phyloP scores from a whole-genome alignment of 2,329 filamentous ascomycete genomes.

The Aureobasidium pullulans region DNA sequence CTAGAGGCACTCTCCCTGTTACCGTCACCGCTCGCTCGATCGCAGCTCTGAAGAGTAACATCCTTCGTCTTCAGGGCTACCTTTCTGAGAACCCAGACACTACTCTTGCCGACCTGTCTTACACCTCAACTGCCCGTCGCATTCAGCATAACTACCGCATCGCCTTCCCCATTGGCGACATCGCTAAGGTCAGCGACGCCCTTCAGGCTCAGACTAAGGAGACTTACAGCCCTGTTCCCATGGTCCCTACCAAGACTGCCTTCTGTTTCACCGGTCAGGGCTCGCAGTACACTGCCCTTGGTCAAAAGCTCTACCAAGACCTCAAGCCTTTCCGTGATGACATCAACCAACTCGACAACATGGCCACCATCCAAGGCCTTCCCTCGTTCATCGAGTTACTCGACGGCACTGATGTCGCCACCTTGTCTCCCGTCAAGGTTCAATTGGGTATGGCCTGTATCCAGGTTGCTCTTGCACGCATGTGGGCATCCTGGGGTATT shows the following conservation, averaged over 20 bases:
- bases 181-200: slow-evolving; percentile 38
- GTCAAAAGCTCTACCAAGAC: slow-evolving; percentile 43
- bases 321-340: slow-evolving; percentile 41
- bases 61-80: slow-evolving; percentile 40
- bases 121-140: slow-evolving; percentile 46
- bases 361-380: slow-evolving; percentile 39
- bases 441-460: slow-evolving; percentile 48
- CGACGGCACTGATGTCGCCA: slow-evolving; percentile 41
- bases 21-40: slow-evolving; percentile 46
- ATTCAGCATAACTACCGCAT: slow-evolving; percentile 49
- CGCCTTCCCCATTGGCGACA: slow-evolving; percentile 40
- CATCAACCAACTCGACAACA: slow-evolving; percentile 42
- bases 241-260: slow-evolving; percentile 43
- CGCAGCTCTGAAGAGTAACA: slow-evolving; percentile 45
- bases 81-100: slow-evolving; percentile 38
- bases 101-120: slow-evolving; percentile 42
- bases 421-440: slow-evolving; percentile 44
- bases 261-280: slow-evolving; percentile 48
- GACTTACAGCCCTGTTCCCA: slow-evolving; percentile 45
- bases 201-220: slow-evolving; percentile 43
- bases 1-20: slow-evolving; percentile 40
- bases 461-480: slow-evolving; percentile 45
- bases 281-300: slow-evolving; percentile 46
- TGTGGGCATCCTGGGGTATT: slow-evolving; percentile 49
- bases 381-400: slow-evolving; percentile 44